phyloP scores from a whole-genome alignment of 164 flowering plant genomes.

The Paratinospora sagittata region DNA sequence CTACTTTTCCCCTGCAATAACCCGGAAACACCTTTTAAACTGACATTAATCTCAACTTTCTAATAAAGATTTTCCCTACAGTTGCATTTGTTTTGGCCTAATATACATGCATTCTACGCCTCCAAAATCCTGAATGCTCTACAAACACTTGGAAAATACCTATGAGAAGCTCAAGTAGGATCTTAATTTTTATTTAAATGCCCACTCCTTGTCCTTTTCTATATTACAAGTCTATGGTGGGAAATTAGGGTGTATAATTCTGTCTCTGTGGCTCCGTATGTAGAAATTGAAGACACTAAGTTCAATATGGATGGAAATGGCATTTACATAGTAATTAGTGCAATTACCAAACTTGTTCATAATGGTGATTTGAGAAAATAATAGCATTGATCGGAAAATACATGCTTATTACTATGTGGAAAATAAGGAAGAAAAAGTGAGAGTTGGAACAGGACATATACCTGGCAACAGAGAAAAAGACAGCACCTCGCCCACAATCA shows the following conservation, averaged over 20 bases:
- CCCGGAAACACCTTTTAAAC: not conserved
- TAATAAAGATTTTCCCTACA: not conserved
- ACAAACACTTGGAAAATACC: not conserved
- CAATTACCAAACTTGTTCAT: too few species aligned
- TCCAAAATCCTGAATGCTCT: not conserved
- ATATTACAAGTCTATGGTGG: too few species aligned
- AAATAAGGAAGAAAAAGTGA: not conserved
- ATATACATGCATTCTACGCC: not conserved
- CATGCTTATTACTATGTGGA: not conserved
- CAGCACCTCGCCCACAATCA: slow-evolving; percentile 99
- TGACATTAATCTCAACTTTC: not conserved
- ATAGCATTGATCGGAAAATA: not conserved
- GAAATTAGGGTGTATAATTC: too few species aligned
- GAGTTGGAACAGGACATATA: slow-evolving; percentile 12
- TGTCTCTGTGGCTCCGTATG: too few species aligned
- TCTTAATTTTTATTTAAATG: not conserved
- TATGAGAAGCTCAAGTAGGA: not conserved
- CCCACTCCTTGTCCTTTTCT: not conserved
- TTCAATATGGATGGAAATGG: too few species aligned
- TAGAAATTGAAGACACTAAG: too few species aligned
- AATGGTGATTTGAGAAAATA: not conserved
- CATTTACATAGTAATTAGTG: too few species aligned
- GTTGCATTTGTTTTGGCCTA: not conserved
- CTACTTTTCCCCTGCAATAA: slow-evolving; percentile 91
- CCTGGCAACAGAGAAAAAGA: slow-evolving; percentile 99